phyloP scores from a whole-genome alignment of 768 basidiomycete species.

The Leccinum uliginosum region DNA sequence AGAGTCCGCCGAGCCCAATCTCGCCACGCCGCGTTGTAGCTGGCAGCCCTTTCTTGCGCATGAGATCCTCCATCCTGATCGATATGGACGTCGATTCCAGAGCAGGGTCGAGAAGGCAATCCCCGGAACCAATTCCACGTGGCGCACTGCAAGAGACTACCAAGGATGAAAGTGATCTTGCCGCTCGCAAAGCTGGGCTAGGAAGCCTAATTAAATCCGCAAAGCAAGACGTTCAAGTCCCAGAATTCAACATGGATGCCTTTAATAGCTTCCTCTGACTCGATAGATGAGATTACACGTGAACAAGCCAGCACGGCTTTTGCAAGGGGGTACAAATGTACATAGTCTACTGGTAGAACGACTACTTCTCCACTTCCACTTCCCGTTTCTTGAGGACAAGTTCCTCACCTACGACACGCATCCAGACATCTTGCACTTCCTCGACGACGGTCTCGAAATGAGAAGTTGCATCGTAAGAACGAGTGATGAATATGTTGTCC shows the following conservation, averaged over 20 bases:
- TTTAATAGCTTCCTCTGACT: constrained; percentile 39
- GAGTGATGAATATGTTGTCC: constrained; percentile 96
- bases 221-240: constrained; percentile 79
- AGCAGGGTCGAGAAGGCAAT: constrained; percentile 52
- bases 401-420: constrained; percentile 71
- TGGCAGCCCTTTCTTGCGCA: constrained; percentile 50
- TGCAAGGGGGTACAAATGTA: constrained; percentile 8
- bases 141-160: constrained; percentile 28
- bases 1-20: constrained; percentile 40
- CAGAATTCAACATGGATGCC: constrained; percentile 83
- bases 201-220: constrained; percentile 89
- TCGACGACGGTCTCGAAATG: constrained; percentile 99
- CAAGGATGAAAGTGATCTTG: constrained; percentile 52
- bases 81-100: constrained; percentile 78
- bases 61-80: constrained; percentile 75
- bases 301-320: constrained; percentile 7
- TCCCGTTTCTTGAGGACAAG: constrained; percentile 89
- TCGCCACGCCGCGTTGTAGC: constrained; percentile 44
- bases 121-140: constrained; percentile 36
- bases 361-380: constrained; percentile 52
- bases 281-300: not conserved
- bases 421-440: constrained; percentile 96
- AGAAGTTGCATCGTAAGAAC: constrained; percentile 96
- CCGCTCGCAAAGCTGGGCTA: constrained; percentile 66
- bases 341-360: constrained; percentile 6